Evolutionary conservation across 2,329 filamentous ascomycete species (phyloP).

Genomic region (Fusarium odoratissimum): DNA sequence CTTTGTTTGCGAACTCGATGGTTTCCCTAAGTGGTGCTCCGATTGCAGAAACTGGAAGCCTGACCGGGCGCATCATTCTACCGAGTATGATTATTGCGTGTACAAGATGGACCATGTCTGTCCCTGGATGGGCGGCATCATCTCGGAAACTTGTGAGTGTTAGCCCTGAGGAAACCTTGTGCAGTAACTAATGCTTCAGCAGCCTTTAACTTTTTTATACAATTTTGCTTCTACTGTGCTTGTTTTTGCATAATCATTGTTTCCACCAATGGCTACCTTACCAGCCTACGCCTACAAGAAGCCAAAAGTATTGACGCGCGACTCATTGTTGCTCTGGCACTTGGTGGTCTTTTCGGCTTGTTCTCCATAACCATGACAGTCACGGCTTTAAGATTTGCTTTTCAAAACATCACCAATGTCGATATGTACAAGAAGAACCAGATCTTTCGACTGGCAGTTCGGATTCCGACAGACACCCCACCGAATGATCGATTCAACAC

Average conservation of each 20-base stretch:
- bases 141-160: conserved; percentile 78
- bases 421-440: conserved; percentile 76
- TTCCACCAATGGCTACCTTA: conserved; percentile 71
- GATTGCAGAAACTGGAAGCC: conserved; percentile 88
- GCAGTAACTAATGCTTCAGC: not conserved
- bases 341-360: conserved; percentile 80
- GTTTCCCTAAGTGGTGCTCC: conserved; percentile 87
- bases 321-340: conserved; percentile 73
- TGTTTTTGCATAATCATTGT: conserved; percentile 75
- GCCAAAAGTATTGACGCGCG: conserved; percentile 63
- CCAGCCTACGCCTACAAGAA: conserved; percentile 64
- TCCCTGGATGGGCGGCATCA: conserved; percentile 94
- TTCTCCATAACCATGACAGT: conserved; percentile 82
- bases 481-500: conserved; percentile 59
- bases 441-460: conserved; percentile 79
- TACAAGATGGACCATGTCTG: conserved; percentile 96
- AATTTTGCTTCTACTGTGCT: conserved; percentile 81
- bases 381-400: conserved; percentile 76
- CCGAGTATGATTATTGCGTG: conserved; percentile 83
- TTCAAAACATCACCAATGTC: conserved; percentile 84
- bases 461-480: conserved; percentile 66
- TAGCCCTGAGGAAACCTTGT: not conserved
- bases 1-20: conserved; percentile 85
- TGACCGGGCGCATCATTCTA: conserved; percentile 88
- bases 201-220: conserved; percentile 92